phyloP scores from a whole-genome alignment of 768 basidiomycete genomes.

The Amanita pseudoporphyria region DNA sequence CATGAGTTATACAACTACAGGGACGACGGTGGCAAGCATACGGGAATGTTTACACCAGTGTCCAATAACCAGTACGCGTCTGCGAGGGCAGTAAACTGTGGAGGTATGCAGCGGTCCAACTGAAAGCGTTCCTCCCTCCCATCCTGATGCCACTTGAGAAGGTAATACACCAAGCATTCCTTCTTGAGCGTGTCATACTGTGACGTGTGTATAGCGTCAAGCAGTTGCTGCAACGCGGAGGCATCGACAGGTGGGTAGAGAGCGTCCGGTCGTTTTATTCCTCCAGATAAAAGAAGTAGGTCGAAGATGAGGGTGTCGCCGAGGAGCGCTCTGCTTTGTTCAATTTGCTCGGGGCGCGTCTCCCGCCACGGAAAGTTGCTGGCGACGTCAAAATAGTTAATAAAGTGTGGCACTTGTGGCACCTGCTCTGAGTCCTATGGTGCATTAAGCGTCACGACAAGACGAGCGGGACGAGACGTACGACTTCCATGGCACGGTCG shows the following conservation, averaged over 20 bases:
- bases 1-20: neutral
- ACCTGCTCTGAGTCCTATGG: neutral
- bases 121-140: constrained; percentile 43
- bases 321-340: constrained; percentile 50
- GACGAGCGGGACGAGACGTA: neutral
- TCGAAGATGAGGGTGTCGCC: constrained; percentile 65
- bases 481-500: constrained; percentile 4
- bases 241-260: constrained; percentile 62
- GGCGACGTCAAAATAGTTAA: constrained; percentile 5
- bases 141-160: constrained; percentile 74
- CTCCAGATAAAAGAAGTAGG: constrained; percentile 56
- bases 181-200: constrained; percentile 70
- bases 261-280: constrained; percentile 45
- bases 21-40: constrained; percentile 27
- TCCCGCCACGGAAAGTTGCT: constrained; percentile 49
- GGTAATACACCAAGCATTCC: constrained; percentile 71
- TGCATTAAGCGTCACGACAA: neutral
- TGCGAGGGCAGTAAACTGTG: constrained; percentile 66
- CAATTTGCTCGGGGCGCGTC: constrained; percentile 45
- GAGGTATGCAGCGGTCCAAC: constrained; percentile 51
- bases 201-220: constrained; percentile 52
- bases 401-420: neutral
- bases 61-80: constrained; percentile 85
- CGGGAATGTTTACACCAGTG: constrained; percentile 51
- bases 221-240: constrained; percentile 40